Evolutionary conservation across 2,329 filamentous ascomycete genomes (phyloP), one percentile per base, ranked within the genome.

Genomic region (Colletotrichum sidae): DNA sequence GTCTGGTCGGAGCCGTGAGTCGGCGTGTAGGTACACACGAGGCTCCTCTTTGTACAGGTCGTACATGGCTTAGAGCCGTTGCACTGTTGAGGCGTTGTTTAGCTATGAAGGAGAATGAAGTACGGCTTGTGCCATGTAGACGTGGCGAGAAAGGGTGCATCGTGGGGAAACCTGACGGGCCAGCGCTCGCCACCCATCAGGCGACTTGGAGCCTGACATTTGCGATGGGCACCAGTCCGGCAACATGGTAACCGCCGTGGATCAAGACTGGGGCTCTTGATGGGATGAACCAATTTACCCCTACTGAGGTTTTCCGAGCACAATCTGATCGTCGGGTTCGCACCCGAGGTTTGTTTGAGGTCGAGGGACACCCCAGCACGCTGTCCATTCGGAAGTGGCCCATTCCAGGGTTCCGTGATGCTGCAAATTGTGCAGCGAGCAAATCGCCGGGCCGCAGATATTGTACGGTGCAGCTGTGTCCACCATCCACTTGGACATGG

Each of bases 31-130:
- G 62, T 59, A 60, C 71, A 73, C 15, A 55, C 53, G 34, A 70
- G 56, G 37, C 68, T 69, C 47, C 70, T 68, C 41, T 70, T 71
- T 34, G 65, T 59, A 62, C 70, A 73, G 12, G 70, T 67, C 39
- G 65, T 67, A 65, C 72, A 72, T 39, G 69, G 70, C 13, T 69
- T 60, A 53, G 67, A 53, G 34, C 71, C 72, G 49, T 70, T 69
- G 37, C 72, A 73, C 72, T 73, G 55, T 58, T 44, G 46, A 65
- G 35, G 25, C 42, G n/a, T 53, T 44, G 58, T 52, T 65, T 17
- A 65, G 62, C 38, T 46, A 39, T 35, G 53, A 53, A 55, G 54
- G 35, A 47, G 33, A 37, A 25, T 12, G 53, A 37, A 35, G 45
- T 15, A 58, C 25, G 35, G 39, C 41, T 17, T 50, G 25, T 15